Conservation (phyloP, 352 stramenopile genomes). For the Phytophthora palmivora region DNA sequence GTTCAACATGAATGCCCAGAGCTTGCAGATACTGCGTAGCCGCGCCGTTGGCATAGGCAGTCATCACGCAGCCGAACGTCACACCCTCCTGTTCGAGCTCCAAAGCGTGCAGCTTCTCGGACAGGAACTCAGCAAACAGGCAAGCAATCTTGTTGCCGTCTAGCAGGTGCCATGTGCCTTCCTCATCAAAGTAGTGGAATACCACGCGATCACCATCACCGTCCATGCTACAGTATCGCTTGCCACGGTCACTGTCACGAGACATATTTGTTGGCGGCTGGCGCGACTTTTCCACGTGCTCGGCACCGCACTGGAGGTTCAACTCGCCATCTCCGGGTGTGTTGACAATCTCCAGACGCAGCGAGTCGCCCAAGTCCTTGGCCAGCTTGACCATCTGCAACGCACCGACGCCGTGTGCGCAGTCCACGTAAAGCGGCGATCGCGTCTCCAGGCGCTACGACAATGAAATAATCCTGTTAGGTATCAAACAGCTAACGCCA, state of each 20-base stretch:
- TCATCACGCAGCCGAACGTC: slow-evolving; percentile 97
- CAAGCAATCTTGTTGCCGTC: slow-evolving; percentile 99
- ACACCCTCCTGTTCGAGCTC: slow-evolving; percentile 79
- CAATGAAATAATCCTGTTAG: slow-evolving; percentile 9
- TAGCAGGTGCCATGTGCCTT: slow-evolving; percentile 86
- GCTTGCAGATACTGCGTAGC: slow-evolving; percentile 91
- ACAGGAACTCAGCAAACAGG: slow-evolving; percentile 95
- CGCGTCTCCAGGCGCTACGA: slow-evolving; percentile 77
- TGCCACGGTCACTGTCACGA: slow-evolving; percentile 69
- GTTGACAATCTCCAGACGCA: slow-evolving; percentile 87
- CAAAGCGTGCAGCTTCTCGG: slow-evolving; percentile 88
- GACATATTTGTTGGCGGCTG: slow-evolving; percentile 75
- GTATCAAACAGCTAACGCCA: not conserved
- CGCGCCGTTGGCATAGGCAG: slow-evolving; percentile 99
- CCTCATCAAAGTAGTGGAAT: slow-evolving; percentile 94
- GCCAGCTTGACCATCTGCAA: slow-evolving; percentile 76
- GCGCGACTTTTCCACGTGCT: slow-evolving; percentile 97
- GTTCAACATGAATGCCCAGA: slow-evolving; percentile 72
- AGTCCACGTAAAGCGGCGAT: slow-evolving; percentile 91
- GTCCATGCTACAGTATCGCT: slow-evolving; percentile 95
- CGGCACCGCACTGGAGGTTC: slow-evolving; percentile 97
- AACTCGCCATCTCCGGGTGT: slow-evolving; percentile 88
- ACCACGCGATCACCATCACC: slow-evolving; percentile 98
- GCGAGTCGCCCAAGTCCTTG: slow-evolving; percentile 81
- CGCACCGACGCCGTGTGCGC: slow-evolving; percentile 93